Evolutionary conservation across 2,329 filamentous ascomycete species (phyloP).

Genomic region (Sporothrix phasma): DNA sequence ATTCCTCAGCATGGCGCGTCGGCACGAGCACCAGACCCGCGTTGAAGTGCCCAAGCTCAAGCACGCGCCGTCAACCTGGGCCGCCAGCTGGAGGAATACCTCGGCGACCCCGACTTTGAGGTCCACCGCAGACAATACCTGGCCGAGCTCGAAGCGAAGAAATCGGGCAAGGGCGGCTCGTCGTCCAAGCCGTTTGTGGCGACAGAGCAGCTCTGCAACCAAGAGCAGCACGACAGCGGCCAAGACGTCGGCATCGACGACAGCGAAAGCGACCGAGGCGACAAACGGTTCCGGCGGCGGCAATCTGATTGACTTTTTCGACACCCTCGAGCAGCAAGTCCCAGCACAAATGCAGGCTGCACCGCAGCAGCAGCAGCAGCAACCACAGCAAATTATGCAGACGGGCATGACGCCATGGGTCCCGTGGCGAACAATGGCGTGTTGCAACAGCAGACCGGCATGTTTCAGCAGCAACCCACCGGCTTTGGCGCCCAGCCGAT

Average conservation of each 20-base stretch:
- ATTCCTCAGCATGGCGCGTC: constrained; percentile 75
- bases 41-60: constrained; percentile 95
- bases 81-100: constrained; percentile 83
- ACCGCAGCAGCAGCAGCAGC: constrained; percentile 23
- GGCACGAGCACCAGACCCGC: constrained; percentile 84
- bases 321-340: constrained; percentile 81
- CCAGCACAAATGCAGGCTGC: constrained; percentile 45
- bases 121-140: constrained; percentile 86
- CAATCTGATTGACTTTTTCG: constrained; percentile 90
- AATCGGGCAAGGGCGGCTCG: constrained; percentile 32
- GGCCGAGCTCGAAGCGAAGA: constrained; percentile 68
- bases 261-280: constrained; percentile 35
- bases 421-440: constrained; percentile 19
- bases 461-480: constrained; percentile 27
- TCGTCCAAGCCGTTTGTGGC: constrained; percentile 24
- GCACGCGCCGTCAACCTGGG: constrained; percentile 86
- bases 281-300: constrained; percentile 53
- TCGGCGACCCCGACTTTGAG: constrained; percentile 92
- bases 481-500: constrained; percentile 32
- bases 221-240: constrained; percentile 31
- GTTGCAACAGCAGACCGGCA: constrained; percentile 28
- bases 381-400: constrained; percentile 20
- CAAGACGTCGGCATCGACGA: constrained; percentile 21
- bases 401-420: constrained; percentile 31
- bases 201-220: neutral